phyloP scores from a whole-genome alignment of 495 filamentous ascomycete species.

The Aspergillus coremiiformis region DNA sequence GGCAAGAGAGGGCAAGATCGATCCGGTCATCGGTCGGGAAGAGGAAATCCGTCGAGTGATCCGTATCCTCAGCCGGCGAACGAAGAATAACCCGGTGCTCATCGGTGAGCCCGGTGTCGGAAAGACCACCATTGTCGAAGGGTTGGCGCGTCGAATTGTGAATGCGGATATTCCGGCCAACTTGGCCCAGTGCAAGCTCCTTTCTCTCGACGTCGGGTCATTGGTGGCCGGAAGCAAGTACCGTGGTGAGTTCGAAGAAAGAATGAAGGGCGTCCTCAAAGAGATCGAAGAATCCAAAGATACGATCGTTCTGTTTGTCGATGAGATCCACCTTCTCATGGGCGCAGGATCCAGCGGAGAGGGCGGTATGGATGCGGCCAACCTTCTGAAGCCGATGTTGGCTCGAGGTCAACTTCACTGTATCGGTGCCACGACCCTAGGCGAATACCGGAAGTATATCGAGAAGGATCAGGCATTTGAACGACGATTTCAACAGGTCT shows the following conservation, averaged over 20 bases:
- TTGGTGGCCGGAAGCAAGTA: conserved; percentile 97
- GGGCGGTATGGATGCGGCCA: conserved; percentile 97
- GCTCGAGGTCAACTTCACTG: conserved; percentile 95
- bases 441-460: conserved; percentile 97
- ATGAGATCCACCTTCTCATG: conserved; percentile 98
- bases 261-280: conserved; percentile 97
- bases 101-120: conserved; percentile 96
- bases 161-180: conserved; percentile 94
- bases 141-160: conserved; percentile 89
- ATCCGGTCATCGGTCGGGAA: conserved; percentile 94
- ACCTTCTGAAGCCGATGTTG: conserved; percentile 94
- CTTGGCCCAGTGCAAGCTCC: conserved; percentile 84
- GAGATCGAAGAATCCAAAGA: conserved; percentile 96
- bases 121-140: conserved; percentile 97
- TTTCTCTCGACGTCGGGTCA: conserved; percentile 90
- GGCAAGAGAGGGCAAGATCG: conserved; percentile 94
- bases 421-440: conserved; percentile 90
- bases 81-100: conserved; percentile 97
- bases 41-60: conserved; percentile 95
- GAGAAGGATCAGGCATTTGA: conserved; percentile 98
- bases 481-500: conserved; percentile 94
- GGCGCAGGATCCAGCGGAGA: conserved; percentile 89
- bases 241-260: conserved; percentile 94
- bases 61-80: conserved; percentile 84
- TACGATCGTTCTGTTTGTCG: conserved; percentile 94